These are phyloP conservation scores for Dryas alaskensis DNA, from an alignment of 306 rosid genomes.

Conservation along the genomic window DNA sequence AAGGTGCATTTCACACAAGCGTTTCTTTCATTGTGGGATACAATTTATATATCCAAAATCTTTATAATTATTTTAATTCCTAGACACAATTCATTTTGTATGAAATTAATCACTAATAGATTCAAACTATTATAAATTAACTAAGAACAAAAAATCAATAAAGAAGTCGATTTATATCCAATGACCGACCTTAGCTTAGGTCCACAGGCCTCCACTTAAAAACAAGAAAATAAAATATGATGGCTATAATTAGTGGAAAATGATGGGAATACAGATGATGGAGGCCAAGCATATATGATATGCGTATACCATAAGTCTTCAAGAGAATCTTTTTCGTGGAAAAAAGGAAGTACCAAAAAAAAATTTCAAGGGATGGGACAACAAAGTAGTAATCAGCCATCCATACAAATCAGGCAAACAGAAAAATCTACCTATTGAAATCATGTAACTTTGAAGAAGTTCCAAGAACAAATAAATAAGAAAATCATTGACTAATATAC, in stretches of 20 bases:
- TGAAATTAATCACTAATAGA: too few relatives aligned
- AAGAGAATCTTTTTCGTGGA: neutral
- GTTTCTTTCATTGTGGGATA: too few relatives aligned
- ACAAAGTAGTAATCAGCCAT: neutral
- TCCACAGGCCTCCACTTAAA: too few relatives aligned
- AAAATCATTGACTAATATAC: neutral
- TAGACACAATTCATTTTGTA: too few relatives aligned
- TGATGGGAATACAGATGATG: neutral
- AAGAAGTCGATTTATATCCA: too few relatives aligned
- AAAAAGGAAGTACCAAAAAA: neutral
- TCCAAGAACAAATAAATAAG: neutral
- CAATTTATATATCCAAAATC: neutral
- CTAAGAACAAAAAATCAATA: too few relatives aligned
- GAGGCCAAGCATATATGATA: conserved; percentile 3
- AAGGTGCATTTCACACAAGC: too few relatives aligned
- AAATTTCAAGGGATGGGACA: neutral
- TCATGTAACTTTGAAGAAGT: neutral
- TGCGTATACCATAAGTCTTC: neutral
- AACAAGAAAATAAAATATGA: too few relatives aligned
- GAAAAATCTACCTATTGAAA: neutral
- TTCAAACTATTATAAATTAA: too few relatives aligned
- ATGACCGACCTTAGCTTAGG: too few relatives aligned
- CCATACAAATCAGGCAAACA: neutral
- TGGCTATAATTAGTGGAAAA: conserved; percentile 6
- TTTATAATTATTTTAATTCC: neutral